Percentiles rank a stretch among this genome's conserved stretches.
These are phyloP conservation scores for Pseudognaphalium luteoalbum DNA, from an alignment of 129 eudicot species.

Conservation along the genomic window DNA sequence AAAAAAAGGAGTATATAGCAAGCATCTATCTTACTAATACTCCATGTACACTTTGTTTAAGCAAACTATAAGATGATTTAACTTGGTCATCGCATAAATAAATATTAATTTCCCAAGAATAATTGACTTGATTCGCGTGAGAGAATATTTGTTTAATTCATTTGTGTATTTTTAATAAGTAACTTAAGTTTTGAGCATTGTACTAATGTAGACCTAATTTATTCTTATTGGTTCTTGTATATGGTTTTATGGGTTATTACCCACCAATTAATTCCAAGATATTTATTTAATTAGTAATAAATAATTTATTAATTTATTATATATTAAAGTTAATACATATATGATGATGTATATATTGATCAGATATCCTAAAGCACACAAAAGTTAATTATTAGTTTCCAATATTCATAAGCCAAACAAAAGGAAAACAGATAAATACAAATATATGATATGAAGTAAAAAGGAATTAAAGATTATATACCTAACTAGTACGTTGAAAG, in stretches of 20 bases:
- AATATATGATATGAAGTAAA: background rate
- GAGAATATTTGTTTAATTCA: slow-evolving; percentile 7
- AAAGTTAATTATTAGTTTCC: background rate
- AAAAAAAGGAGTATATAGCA: slow-evolving; percentile 19
- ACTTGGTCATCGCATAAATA: background rate
- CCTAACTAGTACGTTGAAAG: slow-evolving; percentile 2
- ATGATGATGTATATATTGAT: background rate
- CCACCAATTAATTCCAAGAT: too few species aligned
- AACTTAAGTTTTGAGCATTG: background rate
- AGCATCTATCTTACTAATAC: slow-evolving; percentile 37
- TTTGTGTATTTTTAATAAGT: background rate
- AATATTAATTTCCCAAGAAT: slow-evolving; percentile 31
- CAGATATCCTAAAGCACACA: background rate
- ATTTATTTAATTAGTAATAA: too few species aligned
- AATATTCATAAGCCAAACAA: background rate
- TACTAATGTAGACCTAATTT: too few species aligned
- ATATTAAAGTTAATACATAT: too few species aligned
- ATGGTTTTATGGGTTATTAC: too few species aligned
- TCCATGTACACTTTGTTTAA: slow-evolving; percentile 32
- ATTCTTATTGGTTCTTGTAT: too few species aligned
- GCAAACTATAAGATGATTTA: slow-evolving; percentile 35
- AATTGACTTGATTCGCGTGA: slow-evolving; percentile 38
- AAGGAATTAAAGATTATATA: slow-evolving; percentile 2
- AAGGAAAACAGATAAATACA: background rate
- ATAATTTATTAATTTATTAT: too few species aligned